Evolutionary conservation across 805 yeast genomes (phyloP).

Genomic region (Tetrapisispora nanseiensis): DNA sequence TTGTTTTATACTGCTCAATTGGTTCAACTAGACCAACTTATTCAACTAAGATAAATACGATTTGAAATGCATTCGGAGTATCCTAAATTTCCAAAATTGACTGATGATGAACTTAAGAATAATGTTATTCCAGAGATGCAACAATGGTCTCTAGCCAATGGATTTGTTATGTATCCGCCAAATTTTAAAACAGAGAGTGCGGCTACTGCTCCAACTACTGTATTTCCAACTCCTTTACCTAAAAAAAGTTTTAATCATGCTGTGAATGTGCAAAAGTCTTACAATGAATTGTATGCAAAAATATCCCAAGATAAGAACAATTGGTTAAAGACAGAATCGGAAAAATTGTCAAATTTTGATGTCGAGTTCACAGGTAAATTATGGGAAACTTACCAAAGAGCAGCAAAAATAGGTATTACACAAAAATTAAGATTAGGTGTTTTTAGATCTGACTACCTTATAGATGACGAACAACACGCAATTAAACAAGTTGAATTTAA

Average conservation of each 20-base stretch:
- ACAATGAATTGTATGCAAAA: conserved; percentile 65
- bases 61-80: background rate
- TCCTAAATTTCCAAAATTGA: conserved; percentile 22
- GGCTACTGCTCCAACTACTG: conserved; percentile 73
- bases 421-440: conserved; percentile 73
- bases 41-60: too few relatives aligned
- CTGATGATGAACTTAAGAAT: conserved; percentile 17
- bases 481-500: conserved; percentile 95
- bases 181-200: conserved; percentile 35
- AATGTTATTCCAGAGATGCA: conserved; percentile 38
- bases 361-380: conserved; percentile 74
- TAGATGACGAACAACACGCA: conserved; percentile 34
- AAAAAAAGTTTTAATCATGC: conserved; percentile 56
- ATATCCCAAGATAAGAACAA: conserved; percentile 45
- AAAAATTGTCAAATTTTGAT: conserved; percentile 49
- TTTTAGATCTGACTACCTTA: conserved; percentile 85
- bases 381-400: conserved; percentile 47
- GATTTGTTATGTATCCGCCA: conserved; percentile 73
- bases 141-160: conserved; percentile 75
- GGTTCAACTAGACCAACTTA: too few relatives aligned
- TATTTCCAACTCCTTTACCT: conserved; percentile 88
- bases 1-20: too few relatives aligned
- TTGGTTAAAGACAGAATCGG: conserved; percentile 55
- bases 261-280: conserved; percentile 50
- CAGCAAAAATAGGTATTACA: conserved; percentile 25